Evolutionary conservation across 2,329 filamentous ascomycete species (phyloP), one percentile per base, ranked within the genome.

Genomic region (Cercospora citrullina): DNA sequence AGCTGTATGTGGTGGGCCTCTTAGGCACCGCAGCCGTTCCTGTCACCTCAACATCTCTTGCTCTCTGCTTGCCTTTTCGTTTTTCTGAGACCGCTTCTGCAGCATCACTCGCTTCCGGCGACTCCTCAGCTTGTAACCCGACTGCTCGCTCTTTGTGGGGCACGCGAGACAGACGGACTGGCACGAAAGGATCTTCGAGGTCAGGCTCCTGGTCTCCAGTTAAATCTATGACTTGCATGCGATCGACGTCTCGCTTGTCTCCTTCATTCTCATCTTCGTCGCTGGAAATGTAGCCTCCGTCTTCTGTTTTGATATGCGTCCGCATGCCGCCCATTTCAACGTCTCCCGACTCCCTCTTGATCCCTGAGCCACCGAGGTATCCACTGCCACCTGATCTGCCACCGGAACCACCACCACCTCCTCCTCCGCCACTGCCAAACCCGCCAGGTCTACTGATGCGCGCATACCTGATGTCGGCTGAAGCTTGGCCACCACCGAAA

Each of bases 151-250:
- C 85, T 70, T 84, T 81, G 73, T 88, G 86, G 69, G 85, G 83
- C 72, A 84, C 82, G 68, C 87, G 81, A 65, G 82, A 81, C 59
- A 88, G 81, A n/a, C 87, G 83, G 53, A 88, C 81, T 5, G 87
- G 87, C 59, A 80, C 78, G 53, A 85, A 77, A 1, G 78, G 79
- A 53, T 72, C 57, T n/a, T 64, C 70, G 70, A 72, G 73, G 70
- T 57, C 71, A 70, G 23, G 75, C 74, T 59, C 74, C 75, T 75
- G 75, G 18, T 80, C 78, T 57, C 84, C 82, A 31, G 86, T 85
- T 65, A 87, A 84, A 60, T 84, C 86, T 12, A 85, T 82, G 12
- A 88, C 75, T 69, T 84, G 84, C 69, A 88, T 84, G n/a, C 82
- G 77, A 70, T 89, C 87, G 65, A 90, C 86, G 69, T 87, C 84